Evolutionary conservation across 2,329 filamentous ascomycete genomes (phyloP).

Genomic region (Aureobasidium uvarum): DNA sequence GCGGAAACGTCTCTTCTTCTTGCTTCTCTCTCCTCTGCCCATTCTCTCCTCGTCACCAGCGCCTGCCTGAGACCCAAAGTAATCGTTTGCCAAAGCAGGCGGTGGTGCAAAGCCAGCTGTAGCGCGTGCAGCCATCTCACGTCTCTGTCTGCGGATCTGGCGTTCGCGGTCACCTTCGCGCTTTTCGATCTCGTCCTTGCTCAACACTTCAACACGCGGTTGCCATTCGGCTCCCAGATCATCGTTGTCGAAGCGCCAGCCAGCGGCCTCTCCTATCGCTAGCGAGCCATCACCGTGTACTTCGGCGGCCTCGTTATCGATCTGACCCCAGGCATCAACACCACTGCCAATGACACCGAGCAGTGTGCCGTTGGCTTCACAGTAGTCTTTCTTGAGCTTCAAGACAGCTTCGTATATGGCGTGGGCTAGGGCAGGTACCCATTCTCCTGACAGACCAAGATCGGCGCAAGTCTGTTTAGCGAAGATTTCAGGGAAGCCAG

Average conservation of each 20-base stretch:
- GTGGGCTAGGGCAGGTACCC: slow-evolving; percentile 90
- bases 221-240: slow-evolving; percentile 64
- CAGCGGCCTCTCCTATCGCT: slow-evolving; percentile 65
- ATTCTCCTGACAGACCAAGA: slow-evolving; percentile 83
- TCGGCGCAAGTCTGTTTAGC: slow-evolving; percentile 91
- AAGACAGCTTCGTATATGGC: slow-evolving; percentile 95
- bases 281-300: slow-evolving; percentile 40
- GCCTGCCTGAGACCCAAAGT: slow-evolving; percentile 54
- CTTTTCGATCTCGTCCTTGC: slow-evolving; percentile 97
- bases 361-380: slow-evolving; percentile 67
- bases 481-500: slow-evolving; percentile 88
- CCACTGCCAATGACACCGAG: slow-evolving; percentile 70
- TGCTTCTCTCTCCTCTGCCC: slow-evolving; percentile 87
- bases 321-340: slow-evolving; percentile 66
- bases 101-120: slow-evolving; percentile 48
- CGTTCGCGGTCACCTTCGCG: slow-evolving; percentile 91
- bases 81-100: slow-evolving; percentile 47
- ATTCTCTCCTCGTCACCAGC: slow-evolving; percentile 68
- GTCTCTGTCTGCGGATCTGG: slow-evolving; percentile 78
- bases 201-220: slow-evolving; percentile 59
- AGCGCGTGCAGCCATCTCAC: slow-evolving; percentile 84
- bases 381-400: slow-evolving; percentile 92
- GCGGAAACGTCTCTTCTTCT: slow-evolving; percentile 91
- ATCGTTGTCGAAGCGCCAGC: slow-evolving; percentile 95
- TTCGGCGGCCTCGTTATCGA: slow-evolving; percentile 85